Conservation (phyloP, 2,329 filamentous ascomycete genomes). For the Dothideomycetidae sp. region DNA sequence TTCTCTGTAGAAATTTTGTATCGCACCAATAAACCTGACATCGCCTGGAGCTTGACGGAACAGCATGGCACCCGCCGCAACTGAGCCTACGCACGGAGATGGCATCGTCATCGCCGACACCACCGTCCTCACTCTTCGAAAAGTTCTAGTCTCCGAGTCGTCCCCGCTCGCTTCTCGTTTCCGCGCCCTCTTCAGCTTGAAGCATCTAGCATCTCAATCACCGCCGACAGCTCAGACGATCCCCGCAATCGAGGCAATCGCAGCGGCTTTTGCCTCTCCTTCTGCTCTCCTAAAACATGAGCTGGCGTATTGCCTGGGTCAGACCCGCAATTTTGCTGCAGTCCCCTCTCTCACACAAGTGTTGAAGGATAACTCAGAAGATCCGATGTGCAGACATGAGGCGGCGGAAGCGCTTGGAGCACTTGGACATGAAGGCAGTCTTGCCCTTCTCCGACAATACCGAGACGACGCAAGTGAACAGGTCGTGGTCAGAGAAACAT, state of each 20-base stretch:
- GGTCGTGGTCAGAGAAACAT: slow-evolving; percentile 81
- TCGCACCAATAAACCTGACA: too few species aligned
- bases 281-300: slow-evolving; percentile 93
- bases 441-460: slow-evolving; percentile 58
- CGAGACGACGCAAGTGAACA: slow-evolving; percentile 64
- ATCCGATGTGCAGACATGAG: slow-evolving; percentile 92
- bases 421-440: slow-evolving; percentile 57
- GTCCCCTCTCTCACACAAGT: slow-evolving; percentile 59
- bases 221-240: slow-evolving; percentile 43
- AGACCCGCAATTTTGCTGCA: slow-evolving; percentile 65
- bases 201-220: slow-evolving; percentile 66
- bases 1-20: too few species aligned
- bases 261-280: slow-evolving; percentile 67
- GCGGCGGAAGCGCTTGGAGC: slow-evolving; percentile 90
- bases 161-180: slow-evolving; percentile 80
- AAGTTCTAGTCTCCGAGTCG: slow-evolving; percentile 64
- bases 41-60: too few species aligned
- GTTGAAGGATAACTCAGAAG: slow-evolving; percentile 64
- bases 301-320: slow-evolving; percentile 89
- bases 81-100: slow-evolving; percentile 3
- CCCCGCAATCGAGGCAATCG: slow-evolving; percentile 65
- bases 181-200: slow-evolving; percentile 92
- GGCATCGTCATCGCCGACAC: slow-evolving; percentile 16
- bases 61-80: slow-evolving; percentile 15
- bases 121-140: slow-evolving; percentile 51